phyloP scores from a whole-genome alignment of 257 asterid genomes.

The Solanum sparsipilum region DNA sequence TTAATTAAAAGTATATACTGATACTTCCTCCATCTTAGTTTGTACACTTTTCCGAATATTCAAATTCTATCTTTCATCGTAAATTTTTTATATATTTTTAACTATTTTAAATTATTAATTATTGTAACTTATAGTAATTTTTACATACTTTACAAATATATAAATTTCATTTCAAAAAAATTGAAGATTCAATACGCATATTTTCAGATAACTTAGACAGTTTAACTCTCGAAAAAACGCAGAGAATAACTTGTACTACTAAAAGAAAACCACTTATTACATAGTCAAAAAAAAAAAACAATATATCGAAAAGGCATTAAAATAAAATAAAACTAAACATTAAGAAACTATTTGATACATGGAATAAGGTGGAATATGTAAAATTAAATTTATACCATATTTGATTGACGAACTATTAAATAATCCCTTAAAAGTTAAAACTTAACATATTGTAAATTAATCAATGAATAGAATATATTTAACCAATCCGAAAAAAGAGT shows the following conservation, averaged over 20 bases:
- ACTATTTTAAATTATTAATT: no score
- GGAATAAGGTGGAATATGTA: neutral
- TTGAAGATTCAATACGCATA: neutral
- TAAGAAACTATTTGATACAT: no score
- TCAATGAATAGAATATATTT: neutral
- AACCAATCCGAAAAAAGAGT: neutral
- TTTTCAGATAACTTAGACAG: fast-evolving
- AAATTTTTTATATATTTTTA: no score
- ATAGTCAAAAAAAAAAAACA: no score
- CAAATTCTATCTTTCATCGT: neutral
- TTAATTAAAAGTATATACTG: neutral
- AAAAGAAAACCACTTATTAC: neutral
- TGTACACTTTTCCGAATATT: no score
- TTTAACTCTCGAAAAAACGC: fast-evolving
- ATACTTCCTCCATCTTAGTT: neutral
- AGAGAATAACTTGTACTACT: neutral
- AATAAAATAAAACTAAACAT: neutral
- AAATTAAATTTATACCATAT: no score
- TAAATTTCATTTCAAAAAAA: no score
- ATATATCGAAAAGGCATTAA: neutral
- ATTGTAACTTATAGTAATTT: no score
- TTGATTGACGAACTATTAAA: neutral
- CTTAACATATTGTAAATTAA: neutral
- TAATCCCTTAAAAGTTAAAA: neutral
- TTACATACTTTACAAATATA: no score